phyloP scores from a whole-genome alignment of 140 eudicot genomes.

The Flaveria floridana region DNA sequence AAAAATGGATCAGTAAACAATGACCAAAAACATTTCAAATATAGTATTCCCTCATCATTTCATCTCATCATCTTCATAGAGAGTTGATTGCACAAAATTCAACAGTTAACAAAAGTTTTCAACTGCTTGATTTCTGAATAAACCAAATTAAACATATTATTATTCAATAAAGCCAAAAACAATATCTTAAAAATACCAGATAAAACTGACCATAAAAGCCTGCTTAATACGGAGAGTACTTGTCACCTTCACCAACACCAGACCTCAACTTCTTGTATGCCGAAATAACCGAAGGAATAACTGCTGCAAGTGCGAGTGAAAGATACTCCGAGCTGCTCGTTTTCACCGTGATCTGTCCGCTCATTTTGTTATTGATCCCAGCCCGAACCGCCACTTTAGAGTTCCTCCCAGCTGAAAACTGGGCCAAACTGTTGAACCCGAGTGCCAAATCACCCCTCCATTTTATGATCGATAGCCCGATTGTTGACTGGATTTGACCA shows the following conservation, averaged over 20 bases:
- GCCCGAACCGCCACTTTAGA: constrained; percentile 86
- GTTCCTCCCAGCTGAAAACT: constrained; percentile 67
- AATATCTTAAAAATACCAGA: constrained; percentile 13
- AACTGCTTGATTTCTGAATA: constrained; percentile 20
- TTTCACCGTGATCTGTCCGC: constrained; percentile 79
- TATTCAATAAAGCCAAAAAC: constrained; percentile 24
- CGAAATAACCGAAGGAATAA: constrained; percentile 61
- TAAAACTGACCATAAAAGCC: not conserved
- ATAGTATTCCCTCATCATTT: constrained; percentile 38
- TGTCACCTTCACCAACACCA: constrained; percentile 53
- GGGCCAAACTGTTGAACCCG: constrained; percentile 69
- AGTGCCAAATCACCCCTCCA: constrained; percentile 90
- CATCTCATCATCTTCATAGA: constrained; percentile 33
- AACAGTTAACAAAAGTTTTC: constrained; percentile 25
- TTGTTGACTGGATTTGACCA: constrained; percentile 75
- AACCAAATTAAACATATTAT: constrained; percentile 29
- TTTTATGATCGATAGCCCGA: constrained; percentile 60
- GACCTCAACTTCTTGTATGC: constrained; percentile 70
- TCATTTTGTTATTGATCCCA: constrained; percentile 75
- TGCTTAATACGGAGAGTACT: constrained; percentile 58
- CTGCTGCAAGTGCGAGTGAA: constrained; percentile 73
- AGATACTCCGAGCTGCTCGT: constrained; percentile 94
- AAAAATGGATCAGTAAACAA: not conserved
- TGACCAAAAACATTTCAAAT: not conserved
- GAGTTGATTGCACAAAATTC: constrained; percentile 33